Evolutionary conservation across 192 early-diverging fungal genomes (phyloP), one percentile per base, ranked within the genome.

Genomic region (Umbelopsis sp.): DNA sequence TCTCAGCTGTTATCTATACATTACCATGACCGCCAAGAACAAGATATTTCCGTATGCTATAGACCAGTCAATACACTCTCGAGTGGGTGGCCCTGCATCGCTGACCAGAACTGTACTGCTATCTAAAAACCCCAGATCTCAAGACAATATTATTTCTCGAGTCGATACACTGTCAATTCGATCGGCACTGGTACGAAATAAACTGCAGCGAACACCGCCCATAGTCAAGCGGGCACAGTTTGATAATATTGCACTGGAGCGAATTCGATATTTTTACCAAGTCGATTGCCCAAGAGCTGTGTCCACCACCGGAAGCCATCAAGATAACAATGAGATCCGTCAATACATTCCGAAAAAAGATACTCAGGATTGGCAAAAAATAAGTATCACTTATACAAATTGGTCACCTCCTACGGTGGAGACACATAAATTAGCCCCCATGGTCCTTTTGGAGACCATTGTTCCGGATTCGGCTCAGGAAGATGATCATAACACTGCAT

Each of bases 261-360:
- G 55, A 1, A 61, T 61, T 37, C 25, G 55, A 35, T 61, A 61
- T 33, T 61, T 61, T 35, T 25, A 61, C 16, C 55, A 61, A 61
- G 55, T 35, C 21, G 55, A 61, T 16, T 37, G 55, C 55, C 55
- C 55, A 5, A 61, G 30, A 61, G 16, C 15, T 3, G 16, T 61
- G 12, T 61, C 55, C 0, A 61, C 30, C 30, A 15, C 18, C 27
- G 55, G 55, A 35, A 16, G 55, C 30, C 8, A 61, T 61, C 13
- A 25, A 15, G 55, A 61, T 61, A 61, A 61, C 55, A 61, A 55
- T 55, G 52, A 55, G 30, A 30, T 55, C 22, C 52, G 55, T 37
- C 55, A 61, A 18, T 61, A 61, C 55, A 61, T 61, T 55, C 52
- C 52, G 4, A 55, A 55, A 55, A 55, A 55, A 30, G 25, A 55